Percentiles rank a stretch among this genome's conserved stretches.
Evolutionary conservation across 202 grass and related monocot species (phyloP).

Genomic region (Panicum hallii): DNA sequence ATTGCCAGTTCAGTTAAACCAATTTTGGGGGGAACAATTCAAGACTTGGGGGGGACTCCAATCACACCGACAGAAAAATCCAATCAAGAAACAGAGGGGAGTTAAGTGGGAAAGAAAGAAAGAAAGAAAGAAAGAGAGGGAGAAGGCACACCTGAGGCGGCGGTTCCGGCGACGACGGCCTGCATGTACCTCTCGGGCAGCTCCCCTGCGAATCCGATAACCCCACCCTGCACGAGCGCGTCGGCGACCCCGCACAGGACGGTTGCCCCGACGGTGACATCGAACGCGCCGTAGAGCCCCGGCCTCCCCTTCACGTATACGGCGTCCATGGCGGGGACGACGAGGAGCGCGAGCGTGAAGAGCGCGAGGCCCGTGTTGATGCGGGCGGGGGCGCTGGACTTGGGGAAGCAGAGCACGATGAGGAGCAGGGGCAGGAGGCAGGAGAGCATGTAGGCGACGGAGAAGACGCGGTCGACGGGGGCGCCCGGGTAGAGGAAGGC

Average conservation of each 20-base stretch:
- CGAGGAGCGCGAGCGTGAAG: conserved; percentile 68
- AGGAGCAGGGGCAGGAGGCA: conserved; percentile 60
- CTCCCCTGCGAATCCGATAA: conserved; percentile 85
- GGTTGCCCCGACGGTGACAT: conserved; percentile 70
- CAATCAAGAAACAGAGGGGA: not conserved
- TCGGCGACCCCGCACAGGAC: conserved; percentile 66
- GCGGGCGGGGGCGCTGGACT: conserved; percentile 58
- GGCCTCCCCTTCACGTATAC: conserved; percentile 66
- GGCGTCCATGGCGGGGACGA: conserved; percentile 80
- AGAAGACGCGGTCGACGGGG: conserved; percentile 83
- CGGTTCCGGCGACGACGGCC: conserved; percentile 79
- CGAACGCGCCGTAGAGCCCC: conserved; percentile 60
- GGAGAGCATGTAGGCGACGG: conserved; percentile 77
- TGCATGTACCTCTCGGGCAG: conserved; percentile 94
- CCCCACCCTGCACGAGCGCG: conserved; percentile 83
- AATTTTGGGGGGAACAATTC: not conserved
- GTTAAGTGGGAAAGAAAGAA: too few species aligned
- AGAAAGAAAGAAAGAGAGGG: too few species aligned
- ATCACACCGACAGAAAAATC: not conserved
- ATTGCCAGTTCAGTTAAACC: not conserved
- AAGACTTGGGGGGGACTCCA: not conserved
- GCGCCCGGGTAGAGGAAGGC: conserved; percentile 79
- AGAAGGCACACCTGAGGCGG: conserved; percentile 53
- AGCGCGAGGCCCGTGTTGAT: conserved; percentile 77
- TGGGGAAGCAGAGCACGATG: conserved; percentile 76